Conservation (phyloP, 352 stramenopile species). For the Pythium coloratum region DNA sequence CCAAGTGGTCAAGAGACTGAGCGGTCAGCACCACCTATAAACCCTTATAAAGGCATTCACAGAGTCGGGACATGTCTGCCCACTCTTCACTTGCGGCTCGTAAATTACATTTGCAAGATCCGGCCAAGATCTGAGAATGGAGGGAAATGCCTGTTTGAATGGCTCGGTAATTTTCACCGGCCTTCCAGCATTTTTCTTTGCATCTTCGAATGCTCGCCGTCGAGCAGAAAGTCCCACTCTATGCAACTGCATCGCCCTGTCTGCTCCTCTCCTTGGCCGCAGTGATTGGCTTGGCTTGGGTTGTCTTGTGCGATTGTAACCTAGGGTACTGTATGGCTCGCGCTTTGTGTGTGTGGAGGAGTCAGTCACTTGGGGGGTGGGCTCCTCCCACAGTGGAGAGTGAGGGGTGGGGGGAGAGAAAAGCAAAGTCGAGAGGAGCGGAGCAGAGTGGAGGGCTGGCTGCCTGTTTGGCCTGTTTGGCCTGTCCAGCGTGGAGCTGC, state of each 20-base stretch:
- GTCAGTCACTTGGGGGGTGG: conserved; percentile 6
- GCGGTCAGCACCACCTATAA: neutral
- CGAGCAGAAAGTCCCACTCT: neutral
- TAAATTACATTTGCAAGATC: conserved; percentile 6
- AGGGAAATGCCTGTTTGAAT: conserved; percentile 2
- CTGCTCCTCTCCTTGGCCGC: neutral
- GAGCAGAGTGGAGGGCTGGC: conserved; percentile 6
- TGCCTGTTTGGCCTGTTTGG: conserved; percentile 6
- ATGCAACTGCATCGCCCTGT: neutral
- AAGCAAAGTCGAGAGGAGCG: neutral
- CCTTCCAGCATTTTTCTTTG: conserved; percentile 14
- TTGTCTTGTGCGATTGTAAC: conserved; percentile 17
- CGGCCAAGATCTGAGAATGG: conserved; percentile 6
- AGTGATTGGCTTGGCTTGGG: conserved; percentile 19
- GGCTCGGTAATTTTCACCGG: conserved; percentile 2
- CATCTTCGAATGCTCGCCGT: conserved; percentile 6
- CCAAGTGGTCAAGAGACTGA: neutral
- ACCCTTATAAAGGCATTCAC: neutral
- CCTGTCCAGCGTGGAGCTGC: conserved; percentile 14
- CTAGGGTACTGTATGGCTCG: neutral
- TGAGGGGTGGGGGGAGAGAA: conserved; percentile 19
- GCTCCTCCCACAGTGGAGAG: neutral
- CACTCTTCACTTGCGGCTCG: neutral
- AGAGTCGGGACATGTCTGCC: neutral
- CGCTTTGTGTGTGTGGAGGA: conserved; percentile 5